phyloP scores from a whole-genome alignment of 2,329 filamentous ascomycete species.

The Xylariaceae sp. region DNA sequence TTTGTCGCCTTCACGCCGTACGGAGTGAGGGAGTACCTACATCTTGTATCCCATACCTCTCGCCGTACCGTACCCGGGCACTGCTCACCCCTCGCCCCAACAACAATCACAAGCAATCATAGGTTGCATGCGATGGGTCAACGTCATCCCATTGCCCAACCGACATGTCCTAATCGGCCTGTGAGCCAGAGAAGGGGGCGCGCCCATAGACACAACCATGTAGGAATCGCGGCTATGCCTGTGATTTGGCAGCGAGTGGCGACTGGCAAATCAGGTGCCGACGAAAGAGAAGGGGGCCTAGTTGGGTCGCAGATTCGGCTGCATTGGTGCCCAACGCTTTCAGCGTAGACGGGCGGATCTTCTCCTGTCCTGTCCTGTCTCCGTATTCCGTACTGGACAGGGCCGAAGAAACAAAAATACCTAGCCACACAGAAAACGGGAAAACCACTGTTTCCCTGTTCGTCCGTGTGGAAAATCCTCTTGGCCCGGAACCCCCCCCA shows the following conservation, averaged over 20 bases:
- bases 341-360: conserved; percentile 18
- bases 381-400: too few relatives aligned
- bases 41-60: background rate
- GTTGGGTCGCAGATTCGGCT: conserved; percentile 25
- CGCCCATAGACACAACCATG: background rate
- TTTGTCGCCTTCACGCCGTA: background rate
- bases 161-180: conserved; percentile 5
- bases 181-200: background rate
- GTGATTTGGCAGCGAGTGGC: conserved; percentile 24
- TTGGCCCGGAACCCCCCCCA: too few relatives aligned
- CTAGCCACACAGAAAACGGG: conserved; percentile 8
- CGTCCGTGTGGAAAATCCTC: conserved; percentile 7
- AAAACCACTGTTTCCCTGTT: conserved; percentile 2
- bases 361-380: too few relatives aligned
- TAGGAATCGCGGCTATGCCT: conserved; percentile 9
- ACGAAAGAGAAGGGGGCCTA: conserved; percentile 11
- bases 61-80: conserved; percentile 1
- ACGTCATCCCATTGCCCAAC: conserved; percentile 24
- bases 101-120: conserved; percentile 4
- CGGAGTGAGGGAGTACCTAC: too few relatives aligned
- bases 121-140: conserved; percentile 13
- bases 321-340: conserved; percentile 30
- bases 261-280: conserved; percentile 10
- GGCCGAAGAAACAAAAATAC: too few relatives aligned
- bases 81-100: background rate